Base-by-base conservation (phyloP, 2,329 filamentous ascomycete genomes). In the Emergomyces pasteurianus region DNA sequence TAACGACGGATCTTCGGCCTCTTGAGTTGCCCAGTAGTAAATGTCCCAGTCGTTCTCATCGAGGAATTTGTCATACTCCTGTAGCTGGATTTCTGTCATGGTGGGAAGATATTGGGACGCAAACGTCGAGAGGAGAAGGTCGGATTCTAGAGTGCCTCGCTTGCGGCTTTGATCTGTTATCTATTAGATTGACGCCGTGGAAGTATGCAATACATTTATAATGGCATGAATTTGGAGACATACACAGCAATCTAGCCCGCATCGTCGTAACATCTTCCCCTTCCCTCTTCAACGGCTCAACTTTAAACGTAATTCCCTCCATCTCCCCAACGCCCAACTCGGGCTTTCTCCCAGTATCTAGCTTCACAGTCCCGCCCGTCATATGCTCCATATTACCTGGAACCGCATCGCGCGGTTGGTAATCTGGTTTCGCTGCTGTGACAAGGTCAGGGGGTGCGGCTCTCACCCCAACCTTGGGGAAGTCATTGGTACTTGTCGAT, bases 1-100 rank as follows among this genome's bases (percentile, higher is more conserved):
- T n/a, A 82, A 82, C 1, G 80, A 77, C 4, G 82, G 77, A 14
- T 62, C 68, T 34, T 74, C 71, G 0, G 86, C 81, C 67, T 90
- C 86, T 75, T 99, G 94, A 18, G 94, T 99, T 3, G 89, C 90
- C 94, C 94, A 99, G 81, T 99, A 99, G 81, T 99, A 99, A 64
- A 99, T 96, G 74, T 99, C 94, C 94, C 94, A 99, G 79, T 99
- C 94, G 76, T 99, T 99, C 78, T 99, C 94, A 75, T 99, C 94
- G 61, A 99, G 85, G 79, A 99, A 95, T 34, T 82, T 79, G 74
- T 97, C 92, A 79, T 94, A 97, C 75, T 95, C 84, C 68, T 83
- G 76, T 67, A 97, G 85, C 71, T 95, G 88, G 58, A 80, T 75
- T 6, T 79, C 74, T 1, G 83, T 83, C 89, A 99, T 95, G 63